Evolutionary conservation across 1,284 basidiomycete genomes (phyloP).

Genomic region (Bjerkandera adusta): DNA sequence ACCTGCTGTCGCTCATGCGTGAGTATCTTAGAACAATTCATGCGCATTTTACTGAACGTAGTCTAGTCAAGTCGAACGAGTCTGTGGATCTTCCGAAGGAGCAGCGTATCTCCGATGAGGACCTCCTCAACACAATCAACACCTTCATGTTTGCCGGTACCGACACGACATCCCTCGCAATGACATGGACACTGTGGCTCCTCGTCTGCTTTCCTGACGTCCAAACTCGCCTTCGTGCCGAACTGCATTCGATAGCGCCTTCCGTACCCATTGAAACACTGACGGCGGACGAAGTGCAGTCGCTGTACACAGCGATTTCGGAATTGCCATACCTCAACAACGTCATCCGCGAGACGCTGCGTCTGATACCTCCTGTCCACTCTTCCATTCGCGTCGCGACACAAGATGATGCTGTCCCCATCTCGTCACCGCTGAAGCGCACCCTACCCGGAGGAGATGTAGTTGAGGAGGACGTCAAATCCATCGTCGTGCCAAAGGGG

Average conservation of each 20-base stretch:
- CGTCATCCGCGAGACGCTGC: slow-evolving; percentile 69
- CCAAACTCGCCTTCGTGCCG: slow-evolving; percentile 63
- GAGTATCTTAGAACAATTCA: slow-evolving; percentile 26
- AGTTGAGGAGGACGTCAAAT: slow-evolving; percentile 36
- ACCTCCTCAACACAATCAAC: slow-evolving; percentile 79
- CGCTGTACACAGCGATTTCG: slow-evolving; percentile 55
- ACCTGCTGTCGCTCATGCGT: slow-evolving; percentile 68
- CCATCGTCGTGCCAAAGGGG: slow-evolving; percentile 61
- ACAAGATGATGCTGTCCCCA: slow-evolving; percentile 73
- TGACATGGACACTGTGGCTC: slow-evolving; percentile 76
- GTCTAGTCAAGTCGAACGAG: slow-evolving; percentile 69
- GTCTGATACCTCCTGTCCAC: slow-evolving; percentile 78
- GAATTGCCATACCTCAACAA: slow-evolving; percentile 75
- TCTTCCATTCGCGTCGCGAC: slow-evolving; percentile 75
- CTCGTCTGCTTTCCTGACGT: slow-evolving; percentile 61
- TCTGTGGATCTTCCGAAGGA: slow-evolving; percentile 59
- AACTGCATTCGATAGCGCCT: slow-evolving; percentile 48
- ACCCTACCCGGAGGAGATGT: slow-evolving; percentile 41
- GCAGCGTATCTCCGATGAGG: slow-evolving; percentile 77
- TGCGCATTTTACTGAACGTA: slow-evolving; percentile 6
- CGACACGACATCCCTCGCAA: slow-evolving; percentile 76
- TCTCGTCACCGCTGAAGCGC: slow-evolving; percentile 58
- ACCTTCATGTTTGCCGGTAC: slow-evolving; percentile 88
- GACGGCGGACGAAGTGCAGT: slow-evolving; percentile 56
- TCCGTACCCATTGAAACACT: slow-evolving; percentile 39